Conservation (phyloP, 2,329 filamentous ascomycete species). For the Graphiopsis chlorocephala region DNA sequence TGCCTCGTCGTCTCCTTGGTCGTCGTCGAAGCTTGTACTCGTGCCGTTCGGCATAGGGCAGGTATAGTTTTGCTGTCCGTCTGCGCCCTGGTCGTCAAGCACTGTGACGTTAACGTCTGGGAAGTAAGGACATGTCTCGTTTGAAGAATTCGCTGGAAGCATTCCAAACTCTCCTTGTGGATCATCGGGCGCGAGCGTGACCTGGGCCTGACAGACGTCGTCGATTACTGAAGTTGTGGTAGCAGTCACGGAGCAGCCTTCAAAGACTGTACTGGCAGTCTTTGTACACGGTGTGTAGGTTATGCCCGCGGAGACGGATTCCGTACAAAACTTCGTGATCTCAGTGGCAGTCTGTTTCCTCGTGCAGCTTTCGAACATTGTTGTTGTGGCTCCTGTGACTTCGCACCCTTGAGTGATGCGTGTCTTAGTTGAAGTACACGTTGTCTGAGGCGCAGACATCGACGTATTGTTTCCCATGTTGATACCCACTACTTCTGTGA, state of each 20-base stretch:
- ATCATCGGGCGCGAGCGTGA: conserved; percentile 4
- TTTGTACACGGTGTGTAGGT: conserved; percentile 13
- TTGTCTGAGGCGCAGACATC: not conserved
- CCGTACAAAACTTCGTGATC: conserved; percentile 8
- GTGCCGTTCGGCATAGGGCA: conserved; percentile 11
- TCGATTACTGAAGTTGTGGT: conserved; percentile 10
- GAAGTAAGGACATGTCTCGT: conserved; percentile 3
- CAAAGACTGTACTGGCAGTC: conserved; percentile 7
- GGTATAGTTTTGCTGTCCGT: not conserved
- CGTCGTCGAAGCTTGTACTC: not conserved
- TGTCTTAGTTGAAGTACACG: not conserved
- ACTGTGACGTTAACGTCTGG: not conserved
- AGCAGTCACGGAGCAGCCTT: conserved; percentile 9
- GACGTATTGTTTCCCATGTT: not conserved
- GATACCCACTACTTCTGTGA: not conserved
- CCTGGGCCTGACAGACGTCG: conserved; percentile 2
- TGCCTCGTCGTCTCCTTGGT: conserved; percentile 7
- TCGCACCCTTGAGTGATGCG: not conserved
- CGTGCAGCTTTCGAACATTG: conserved; percentile 6
- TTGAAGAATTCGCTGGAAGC: not conserved
- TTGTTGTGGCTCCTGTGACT: conserved; percentile 1
- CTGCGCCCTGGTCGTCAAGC: conserved; percentile 6
- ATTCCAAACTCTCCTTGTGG: conserved; percentile 9
- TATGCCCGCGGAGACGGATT: not conserved
- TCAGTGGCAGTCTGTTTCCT: conserved; percentile 3